These are phyloP conservation scores for Ganoderma multipileum DNA, from an alignment of 1,284 basidiomycete genomes.

Conservation along the genomic window DNA sequence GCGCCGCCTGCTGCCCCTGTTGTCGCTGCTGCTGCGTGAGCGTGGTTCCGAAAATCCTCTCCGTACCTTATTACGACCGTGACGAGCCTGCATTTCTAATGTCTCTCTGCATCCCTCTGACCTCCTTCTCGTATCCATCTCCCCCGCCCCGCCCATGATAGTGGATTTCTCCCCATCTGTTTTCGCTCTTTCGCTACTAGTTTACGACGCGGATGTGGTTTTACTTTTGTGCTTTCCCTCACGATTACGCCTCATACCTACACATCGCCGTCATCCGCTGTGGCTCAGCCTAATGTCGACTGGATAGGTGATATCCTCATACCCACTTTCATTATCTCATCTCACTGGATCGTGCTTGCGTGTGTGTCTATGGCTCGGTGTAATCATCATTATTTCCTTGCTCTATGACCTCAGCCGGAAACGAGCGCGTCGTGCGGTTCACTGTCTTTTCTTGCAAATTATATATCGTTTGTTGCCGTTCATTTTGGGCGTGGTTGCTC, in stretches of 20 bases:
- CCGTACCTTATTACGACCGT: constrained; percentile 51
- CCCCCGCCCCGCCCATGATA: constrained; percentile 39
- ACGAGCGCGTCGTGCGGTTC: constrained; percentile 16
- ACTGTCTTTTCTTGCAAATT: constrained; percentile 25
- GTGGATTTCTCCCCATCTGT: constrained; percentile 41
- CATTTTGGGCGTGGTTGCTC: background rate
- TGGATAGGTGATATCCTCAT: constrained; percentile 46
- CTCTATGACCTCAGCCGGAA: constrained; percentile 17
- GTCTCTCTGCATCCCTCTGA: constrained; percentile 38
- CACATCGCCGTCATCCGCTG: constrained; percentile 37
- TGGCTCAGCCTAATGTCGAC: constrained; percentile 44
- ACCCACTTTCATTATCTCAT: constrained; percentile 58
- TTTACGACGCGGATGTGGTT: constrained; percentile 69
- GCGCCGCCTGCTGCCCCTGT: constrained; percentile 44
- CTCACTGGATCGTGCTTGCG: constrained; percentile 57
- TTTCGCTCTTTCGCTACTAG: constrained; percentile 55
- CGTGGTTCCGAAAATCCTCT: constrained; percentile 30
- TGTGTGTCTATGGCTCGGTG: constrained; percentile 63
- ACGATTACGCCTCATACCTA: constrained; percentile 40
- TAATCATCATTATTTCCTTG: constrained; percentile 54
- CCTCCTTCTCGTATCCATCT: constrained; percentile 45
- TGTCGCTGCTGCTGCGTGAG: constrained; percentile 68
- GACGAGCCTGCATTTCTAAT: constrained; percentile 56
- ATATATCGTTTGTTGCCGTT: constrained; percentile 11
- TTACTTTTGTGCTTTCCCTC: constrained; percentile 43